A percentile compares a stretch with the other conserved stretches of the same genome.
Evolutionary conservation across 2,329 filamentous ascomycete genomes (phyloP).

Genomic region (Tolypocladium ovalisporum): DNA sequence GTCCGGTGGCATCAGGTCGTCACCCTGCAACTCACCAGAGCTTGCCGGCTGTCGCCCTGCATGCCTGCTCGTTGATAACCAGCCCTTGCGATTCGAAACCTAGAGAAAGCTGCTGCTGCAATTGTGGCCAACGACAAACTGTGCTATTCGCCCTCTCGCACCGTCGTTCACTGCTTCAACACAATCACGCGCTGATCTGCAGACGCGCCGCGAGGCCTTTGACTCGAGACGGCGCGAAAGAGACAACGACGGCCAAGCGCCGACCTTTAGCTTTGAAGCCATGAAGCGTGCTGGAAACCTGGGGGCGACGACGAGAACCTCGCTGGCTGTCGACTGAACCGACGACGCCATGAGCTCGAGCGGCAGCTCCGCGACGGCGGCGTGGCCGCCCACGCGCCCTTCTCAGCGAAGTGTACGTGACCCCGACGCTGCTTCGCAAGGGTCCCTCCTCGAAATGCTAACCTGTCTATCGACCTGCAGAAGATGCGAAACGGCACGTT

Average conservation of each 20-base stretch:
- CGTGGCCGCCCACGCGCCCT: conserved; percentile 30
- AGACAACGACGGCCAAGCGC: neutral
- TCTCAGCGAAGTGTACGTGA: conserved; percentile 34
- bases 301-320: neutral
- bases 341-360: conserved; percentile 28
- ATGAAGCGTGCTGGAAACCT: neutral
- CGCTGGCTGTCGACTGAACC: conserved; percentile 6
- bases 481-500: conserved; percentile 79
- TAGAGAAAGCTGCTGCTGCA: neutral
- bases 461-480: conserved; percentile 20
- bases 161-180: neutral
- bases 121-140: neutral
- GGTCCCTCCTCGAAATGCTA: neutral
- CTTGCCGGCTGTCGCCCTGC: neutral
- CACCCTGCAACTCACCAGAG: neutral
- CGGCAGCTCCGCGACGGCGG: conserved; percentile 18
- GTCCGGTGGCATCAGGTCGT: neutral
- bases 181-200: neutral
- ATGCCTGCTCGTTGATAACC: neutral
- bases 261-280: neutral
- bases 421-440: neutral
- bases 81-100: neutral
- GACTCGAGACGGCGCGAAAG: neutral
- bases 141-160: neutral
- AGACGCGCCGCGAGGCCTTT: neutral